Conservation (phyloP, 345 rosid species). For the Salix suchowensis region DNA sequence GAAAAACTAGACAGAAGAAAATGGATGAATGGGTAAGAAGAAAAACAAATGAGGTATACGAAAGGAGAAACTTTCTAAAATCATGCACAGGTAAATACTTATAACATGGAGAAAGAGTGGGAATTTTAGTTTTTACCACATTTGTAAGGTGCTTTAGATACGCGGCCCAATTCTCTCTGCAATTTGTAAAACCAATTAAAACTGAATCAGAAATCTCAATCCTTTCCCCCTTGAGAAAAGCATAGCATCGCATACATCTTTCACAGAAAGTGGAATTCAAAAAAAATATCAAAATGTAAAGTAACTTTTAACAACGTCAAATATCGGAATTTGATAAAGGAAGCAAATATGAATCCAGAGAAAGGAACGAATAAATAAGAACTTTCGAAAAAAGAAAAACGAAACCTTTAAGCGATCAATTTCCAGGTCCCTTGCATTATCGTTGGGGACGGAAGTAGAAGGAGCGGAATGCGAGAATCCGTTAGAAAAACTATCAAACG, state of each 20-base stretch:
- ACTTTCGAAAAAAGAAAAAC: background rate
- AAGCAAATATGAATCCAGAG: background rate
- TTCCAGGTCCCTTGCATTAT: constrained; percentile 43
- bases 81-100: background rate
- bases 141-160: constrained; percentile 43
- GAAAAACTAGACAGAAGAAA: background rate
- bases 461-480: background rate
- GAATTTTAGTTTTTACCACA: constrained; percentile 19
- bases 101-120: background rate
- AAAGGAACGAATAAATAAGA: background rate
- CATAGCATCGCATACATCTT: background rate
- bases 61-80: background rate
- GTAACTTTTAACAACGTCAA: background rate
- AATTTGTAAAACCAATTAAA: constrained; percentile 9
- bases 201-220: constrained; percentile 11
- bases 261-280: background rate
- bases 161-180: constrained; percentile 63
- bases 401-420: constrained; percentile 63
- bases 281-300: background rate
- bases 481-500: background rate
- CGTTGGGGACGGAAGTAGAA: background rate
- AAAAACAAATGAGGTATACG: background rate
- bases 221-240: background rate
- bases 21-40: background rate
- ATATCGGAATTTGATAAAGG: background rate